Evolutionary conservation across 108 stramenopile species (phyloP), one percentile per base, ranked within the genome.

Genomic region (Skeletonema marinoi): DNA sequence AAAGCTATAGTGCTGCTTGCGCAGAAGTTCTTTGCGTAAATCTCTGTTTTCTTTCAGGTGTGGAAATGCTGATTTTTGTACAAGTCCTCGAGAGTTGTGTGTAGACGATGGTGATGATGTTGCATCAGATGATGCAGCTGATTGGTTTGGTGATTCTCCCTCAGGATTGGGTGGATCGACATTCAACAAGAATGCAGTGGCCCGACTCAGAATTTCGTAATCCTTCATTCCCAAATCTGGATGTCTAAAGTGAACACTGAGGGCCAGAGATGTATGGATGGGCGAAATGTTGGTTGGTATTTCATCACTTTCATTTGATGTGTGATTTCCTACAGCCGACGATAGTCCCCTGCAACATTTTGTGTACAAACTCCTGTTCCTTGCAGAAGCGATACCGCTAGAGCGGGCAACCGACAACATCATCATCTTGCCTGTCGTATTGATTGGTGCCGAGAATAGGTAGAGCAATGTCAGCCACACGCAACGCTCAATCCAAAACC

Each of bases 181-280:
- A 29, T 82, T 77, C 72, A 94, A 67, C 51, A 94, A 70, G 78
- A 91, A 94, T 2, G 91, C 91, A 16, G 91, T 81, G 25, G 90
- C 91, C 33, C 93, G 87, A 65, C 88, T 88, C 30, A 94, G 78
- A 31, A 92, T 92, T 84, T 94, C 93, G 64, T 88, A 94, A 46
- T 94, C 93, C 54, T 89, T 90, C 93, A 94, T 94, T 30, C 90
- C 90, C 48, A 94, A 78, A 36, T 90, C 90, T 32, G 93, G 93
- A 50, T 92, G 91, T 29, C 83, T 84, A 68, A 94, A 94, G 77
- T 92, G 85, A 9, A 92, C 91, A 75, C 88, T 89, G 17, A 94
- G 86, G n/a, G 91, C 93, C 10, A 94, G 78, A 16, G 91, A 87
- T 63, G 81, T 81, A 33, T 74, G 74, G 65, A 65, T 25, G 38